phyloP scores from a whole-genome alignment of 1,284 basidiomycete species.

The Rhodotorula sp. region DNA sequence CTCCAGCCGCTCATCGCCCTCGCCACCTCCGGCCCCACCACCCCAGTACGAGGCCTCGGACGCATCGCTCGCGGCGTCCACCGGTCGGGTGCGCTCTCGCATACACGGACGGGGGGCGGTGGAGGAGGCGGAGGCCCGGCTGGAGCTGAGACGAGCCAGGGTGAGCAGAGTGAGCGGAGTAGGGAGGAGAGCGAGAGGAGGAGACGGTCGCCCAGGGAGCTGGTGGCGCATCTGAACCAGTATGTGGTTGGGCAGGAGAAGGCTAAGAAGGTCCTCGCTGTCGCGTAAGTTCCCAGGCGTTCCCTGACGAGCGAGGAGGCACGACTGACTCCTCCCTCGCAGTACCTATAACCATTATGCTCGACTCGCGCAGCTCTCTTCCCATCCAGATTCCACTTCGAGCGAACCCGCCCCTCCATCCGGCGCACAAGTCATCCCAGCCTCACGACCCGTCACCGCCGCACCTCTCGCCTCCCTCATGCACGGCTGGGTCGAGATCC shows the following conservation, averaged over 20 bases:
- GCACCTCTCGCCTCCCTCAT: too few species aligned
- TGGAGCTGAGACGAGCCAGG: too few species aligned
- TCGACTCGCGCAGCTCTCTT: conserved; percentile 41
- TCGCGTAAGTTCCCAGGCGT: conserved; percentile 61
- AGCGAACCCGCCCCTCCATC: not conserved
- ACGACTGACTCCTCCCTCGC: not conserved
- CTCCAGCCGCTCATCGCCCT: too few species aligned
- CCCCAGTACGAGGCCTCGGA: too few species aligned
- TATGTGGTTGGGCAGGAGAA: conserved; percentile 81
- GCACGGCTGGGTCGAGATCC: too few species aligned
- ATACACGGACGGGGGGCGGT: too few species aligned
- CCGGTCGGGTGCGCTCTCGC: too few species aligned
- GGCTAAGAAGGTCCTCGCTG: conserved; percentile 89
- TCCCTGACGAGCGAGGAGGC: not conserved
- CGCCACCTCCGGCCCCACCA: too few species aligned
- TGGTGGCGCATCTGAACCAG: conserved; percentile 21
- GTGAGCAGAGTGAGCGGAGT: too few species aligned
- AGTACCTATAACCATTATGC: conserved; percentile 91
- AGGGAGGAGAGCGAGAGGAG: too few species aligned
- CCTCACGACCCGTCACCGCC: not conserved
- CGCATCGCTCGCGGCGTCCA: too few species aligned
- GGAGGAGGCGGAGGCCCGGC: too few species aligned
- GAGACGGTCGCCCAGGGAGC: not conserved
- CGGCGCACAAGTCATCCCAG: not conserved
- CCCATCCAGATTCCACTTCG: not conserved